Base-by-base conservation (phyloP, 768 basidiomycete species). In the Amanita muscaria region DNA sequence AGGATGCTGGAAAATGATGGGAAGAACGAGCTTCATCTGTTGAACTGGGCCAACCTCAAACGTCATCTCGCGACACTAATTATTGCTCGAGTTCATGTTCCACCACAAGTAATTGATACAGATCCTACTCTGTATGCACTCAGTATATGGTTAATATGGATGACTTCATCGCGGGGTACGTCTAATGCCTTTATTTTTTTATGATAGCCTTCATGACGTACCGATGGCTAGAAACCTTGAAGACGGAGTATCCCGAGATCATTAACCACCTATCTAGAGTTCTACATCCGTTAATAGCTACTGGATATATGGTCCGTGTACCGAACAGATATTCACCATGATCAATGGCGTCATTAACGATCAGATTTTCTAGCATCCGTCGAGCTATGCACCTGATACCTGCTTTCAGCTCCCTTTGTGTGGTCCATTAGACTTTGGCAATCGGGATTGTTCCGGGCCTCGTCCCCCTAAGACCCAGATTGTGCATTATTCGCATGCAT, bases 1-100 rank as follows among this genome's bases (percentile, higher is more conserved):
- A 64, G 63, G 60, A 50, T 77, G 36, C 56, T 70, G 18, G 77
- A 79, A 56, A 69, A 72, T 35, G 75, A 74, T 41, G 70, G 69
- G 16, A 56, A 58, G 47, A 77, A 77, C 47, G 60, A 64, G 41
- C 49, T 51, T 1, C 76, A 74, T 33, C 61, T 77, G 15, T 37
- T 61, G 16, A 46, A 54, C 16, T 74, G 70, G 67, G 73, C 73
- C 31, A 53, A 52, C 33, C 47, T 73, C 2, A 50, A 57, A 2
- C 49, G 37, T 49, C 58, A 60, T 48, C 48, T 64, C 32, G 48
- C 50, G 31, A 35, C 33, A 9, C 32, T 57, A 18, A 48, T 59
- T 30, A 39, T 51, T 5, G 31, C 47, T 30, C 56, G 58, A 21
- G 31, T 32, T 3, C 49, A 40, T 21, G 37, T 9, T 11, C 22